Base-by-base conservation (phyloP, 345 rosid species). In the Pistacia vera region DNA sequence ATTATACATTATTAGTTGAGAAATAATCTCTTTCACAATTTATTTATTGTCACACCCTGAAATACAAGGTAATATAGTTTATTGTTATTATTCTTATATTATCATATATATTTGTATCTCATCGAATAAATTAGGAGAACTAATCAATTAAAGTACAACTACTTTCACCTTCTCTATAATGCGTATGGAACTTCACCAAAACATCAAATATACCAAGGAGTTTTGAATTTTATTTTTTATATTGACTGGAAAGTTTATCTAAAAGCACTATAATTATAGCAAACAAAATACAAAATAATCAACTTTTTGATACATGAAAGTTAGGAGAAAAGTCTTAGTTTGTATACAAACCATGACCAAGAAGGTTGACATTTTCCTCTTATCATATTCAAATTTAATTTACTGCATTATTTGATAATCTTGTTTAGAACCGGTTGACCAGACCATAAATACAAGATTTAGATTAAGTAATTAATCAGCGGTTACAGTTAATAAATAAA, bases 91-190 rank as follows among this genome's bases (percentile, higher is more conserved):
- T 60, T 12, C n/a, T n/a, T n/a, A n/a, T n/a, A n/a, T n/a, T n/a
- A 60, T 60, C 33, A 49, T 36, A 49, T 49, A 5, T 2, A 13
- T 66, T 8, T 48, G 18, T 66, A 13, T 33, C 9, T 17, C 17
- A 56, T 64, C 68, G 74, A 69, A 78, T 25, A 54, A 35, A 75
- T 75, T 33, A 64, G 70, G 85, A 71, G 85, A 62, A 49, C 52
- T 74, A 77, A 78, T 70, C 81, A 75, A 81, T 72, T 78, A 56
- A 74, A 67, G 54, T 11, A 80, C 85, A 84, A 82, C 83, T n/a
- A 76, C 79, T 65, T 57, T 3, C 46, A 71, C 79, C 56, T 36
- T 58, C 52, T 77, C 63, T 77, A 4, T 16, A 36, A 52, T 52
- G 13, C 13, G 13, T 16, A 25, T 78, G 85, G 73, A 71, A 69